Conservation (phyloP, 2,329 filamentous ascomycete species). For the Fusarium sp. region DNA sequence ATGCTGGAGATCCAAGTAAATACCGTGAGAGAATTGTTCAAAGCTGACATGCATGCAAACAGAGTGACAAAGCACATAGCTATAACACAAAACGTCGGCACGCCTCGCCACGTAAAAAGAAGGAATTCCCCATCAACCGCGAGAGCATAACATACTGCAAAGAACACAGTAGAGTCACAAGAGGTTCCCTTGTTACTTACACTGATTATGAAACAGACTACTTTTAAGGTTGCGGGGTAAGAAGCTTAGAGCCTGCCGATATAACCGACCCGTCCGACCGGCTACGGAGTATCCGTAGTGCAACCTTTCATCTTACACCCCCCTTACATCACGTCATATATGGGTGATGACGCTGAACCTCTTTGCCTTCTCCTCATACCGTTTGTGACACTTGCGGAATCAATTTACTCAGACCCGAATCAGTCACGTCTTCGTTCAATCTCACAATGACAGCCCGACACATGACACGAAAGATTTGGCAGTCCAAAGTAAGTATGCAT, state of each 20-base stretch:
- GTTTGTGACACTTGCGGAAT: not conserved
- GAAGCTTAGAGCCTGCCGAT: not conserved
- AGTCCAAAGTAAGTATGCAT: not conserved
- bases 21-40: too few species aligned
- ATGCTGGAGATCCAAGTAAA: too few species aligned
- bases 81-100: too few species aligned
- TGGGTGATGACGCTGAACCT: not conserved
- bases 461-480: slow-evolving; percentile 2
- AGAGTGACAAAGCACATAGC: too few species aligned
- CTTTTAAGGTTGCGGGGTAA: too few species aligned
- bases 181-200: not conserved
- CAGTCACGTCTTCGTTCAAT: not conserved
- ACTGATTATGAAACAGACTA: not conserved
- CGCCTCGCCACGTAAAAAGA: too few species aligned
- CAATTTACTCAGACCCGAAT: not conserved
- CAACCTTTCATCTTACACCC: too few species aligned
- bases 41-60: too few species aligned
- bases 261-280: not conserved
- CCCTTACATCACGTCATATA: not conserved
- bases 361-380: not conserved
- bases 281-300: not conserved
- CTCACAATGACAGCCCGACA: slow-evolving; percentile 1
- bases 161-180: too few species aligned
- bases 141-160: too few species aligned
- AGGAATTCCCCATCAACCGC: too few species aligned